Conservation (phyloP, 2,329 filamentous ascomycete species). For the Cladosporium sp. region DNA sequence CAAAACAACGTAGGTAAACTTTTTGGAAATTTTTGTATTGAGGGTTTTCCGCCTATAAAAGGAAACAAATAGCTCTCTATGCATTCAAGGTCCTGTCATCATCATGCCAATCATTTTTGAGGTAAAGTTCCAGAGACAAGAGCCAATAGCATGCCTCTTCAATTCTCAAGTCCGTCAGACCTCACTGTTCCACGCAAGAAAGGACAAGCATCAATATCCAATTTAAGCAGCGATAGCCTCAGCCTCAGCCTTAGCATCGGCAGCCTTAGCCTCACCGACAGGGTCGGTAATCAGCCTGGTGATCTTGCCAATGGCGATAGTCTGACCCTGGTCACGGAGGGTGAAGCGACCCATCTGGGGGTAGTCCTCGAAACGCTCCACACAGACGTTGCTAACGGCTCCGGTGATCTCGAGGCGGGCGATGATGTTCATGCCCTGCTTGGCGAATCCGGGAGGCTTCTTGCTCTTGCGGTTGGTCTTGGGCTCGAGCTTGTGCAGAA, state of each 20-base stretch:
- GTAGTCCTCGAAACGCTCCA: constrained; percentile 95
- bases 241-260: constrained; percentile 27
- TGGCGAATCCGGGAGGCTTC: constrained; percentile 87
- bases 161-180: neutral
- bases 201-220: neutral
- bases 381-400: constrained; percentile 76
- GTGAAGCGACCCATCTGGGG: constrained; percentile 91
- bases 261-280: constrained; percentile 22
- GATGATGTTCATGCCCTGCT: constrained; percentile 80
- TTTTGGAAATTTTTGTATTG: neutral
- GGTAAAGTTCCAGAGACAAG: neutral
- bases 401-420: constrained; percentile 86
- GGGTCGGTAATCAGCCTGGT: constrained; percentile 73
- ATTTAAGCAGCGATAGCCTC: constrained; percentile 14
- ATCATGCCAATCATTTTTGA: neutral
- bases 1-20: neutral
- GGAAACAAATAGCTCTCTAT: neutral
- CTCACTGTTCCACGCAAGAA: neutral
- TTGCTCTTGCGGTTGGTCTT: constrained; percentile 93
- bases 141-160: neutral
- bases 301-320: constrained; percentile 98
- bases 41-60: neutral
- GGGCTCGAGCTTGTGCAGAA: constrained; percentile 94
- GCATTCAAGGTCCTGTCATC: neutral
- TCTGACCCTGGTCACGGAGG: constrained; percentile 87